A percentile compares a stretch with the other conserved stretches of the same genome.
Conservation (phyloP, 192 early-diverging fungal species). For the Geosiphon pyriformis region DNA sequence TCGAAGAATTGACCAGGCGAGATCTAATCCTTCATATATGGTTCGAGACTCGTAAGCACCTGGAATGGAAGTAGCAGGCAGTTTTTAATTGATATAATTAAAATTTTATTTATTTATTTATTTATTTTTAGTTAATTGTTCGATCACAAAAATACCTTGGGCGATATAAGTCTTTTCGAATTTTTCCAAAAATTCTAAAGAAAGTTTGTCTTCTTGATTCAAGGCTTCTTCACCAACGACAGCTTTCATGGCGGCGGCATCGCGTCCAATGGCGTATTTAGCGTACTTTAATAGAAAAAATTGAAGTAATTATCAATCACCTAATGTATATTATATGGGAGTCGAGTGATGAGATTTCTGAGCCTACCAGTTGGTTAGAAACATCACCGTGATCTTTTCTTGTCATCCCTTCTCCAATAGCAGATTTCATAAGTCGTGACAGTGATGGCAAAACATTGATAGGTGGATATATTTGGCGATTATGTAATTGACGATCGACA, state of each 20-base stretch:
- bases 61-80: constrained; percentile 21
- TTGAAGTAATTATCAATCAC: not conserved
- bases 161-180: constrained; percentile 97
- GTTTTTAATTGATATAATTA: not conserved
- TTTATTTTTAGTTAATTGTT: too few species aligned
- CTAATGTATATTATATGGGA: too few species aligned
- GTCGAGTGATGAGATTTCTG: too few species aligned
- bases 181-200: constrained; percentile 97
- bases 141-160: constrained; percentile 57
- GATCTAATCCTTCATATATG: constrained; percentile 93
- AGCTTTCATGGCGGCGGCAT: constrained; percentile 99
- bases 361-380: constrained; percentile 85
- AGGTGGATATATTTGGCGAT: constrained; percentile 99
- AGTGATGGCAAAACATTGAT: constrained; percentile 99
- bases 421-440: constrained; percentile 98
- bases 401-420: constrained; percentile 97
- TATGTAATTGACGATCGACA: constrained; percentile 96
- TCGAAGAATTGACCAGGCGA: constrained; percentile 97
- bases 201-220: constrained; percentile 96
- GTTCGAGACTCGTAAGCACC: constrained; percentile 92
- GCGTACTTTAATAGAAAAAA: constrained; percentile 62
- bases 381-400: constrained; percentile 99
- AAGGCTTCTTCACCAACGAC: constrained; percentile 99
- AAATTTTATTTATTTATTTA: not conserved
- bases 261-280: constrained; percentile 98